Base-by-base conservation (phyloP, 768 basidiomycete species). In the Neoboletus magnificus region DNA sequence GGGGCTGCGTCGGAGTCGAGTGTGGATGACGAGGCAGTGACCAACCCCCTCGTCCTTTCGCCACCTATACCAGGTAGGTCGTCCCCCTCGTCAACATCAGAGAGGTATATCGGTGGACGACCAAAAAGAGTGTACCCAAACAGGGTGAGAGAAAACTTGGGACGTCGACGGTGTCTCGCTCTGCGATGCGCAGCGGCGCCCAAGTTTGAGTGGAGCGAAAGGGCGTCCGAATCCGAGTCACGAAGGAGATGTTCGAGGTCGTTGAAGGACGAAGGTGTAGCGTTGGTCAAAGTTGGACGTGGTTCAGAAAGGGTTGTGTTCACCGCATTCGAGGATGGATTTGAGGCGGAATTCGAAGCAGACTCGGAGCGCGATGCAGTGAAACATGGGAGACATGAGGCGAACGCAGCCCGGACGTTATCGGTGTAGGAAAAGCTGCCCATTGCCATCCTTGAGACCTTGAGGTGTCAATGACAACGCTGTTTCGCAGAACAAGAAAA, bases 1-100 rank as follows among this genome's bases (percentile, higher is more conserved):
- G 82, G 82, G 6, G 86, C 81, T 4, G 88, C 87, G 57, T 89
- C 88, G 0, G 84, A 83, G 68, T 89, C 88, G 41, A 87, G 77
- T 5, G 84, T 85, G 5, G 74, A 70, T 3, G 76, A 69, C 22
- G 71, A 73, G 10, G 57, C 30, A 2, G 64, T 70, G 33, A 50
- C 27, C 59, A 69, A 61, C 30, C 45, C 62, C 63, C 33, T 69
- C 60, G 32, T 69, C 62, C 49, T 60, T 46, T 57, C 48, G 45
- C 32, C 25, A 9, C n/a, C 50, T n/a, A 3, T 5, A 11, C 50
- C 39, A 9, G 39, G 39, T 1, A 59, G 46, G 13, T 66, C 70
- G 4, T 79, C 75, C 16, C 13, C 59, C 12, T 75, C 78, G 11
- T 85, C 84, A 15, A 78, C 77, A n/a, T 81, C 82, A 0, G 80